Evolutionary conservation across 495 filamentous ascomycete genomes (phyloP), one percentile per base, ranked within the genome.

Genomic region (Rhypophila decipiens): DNA sequence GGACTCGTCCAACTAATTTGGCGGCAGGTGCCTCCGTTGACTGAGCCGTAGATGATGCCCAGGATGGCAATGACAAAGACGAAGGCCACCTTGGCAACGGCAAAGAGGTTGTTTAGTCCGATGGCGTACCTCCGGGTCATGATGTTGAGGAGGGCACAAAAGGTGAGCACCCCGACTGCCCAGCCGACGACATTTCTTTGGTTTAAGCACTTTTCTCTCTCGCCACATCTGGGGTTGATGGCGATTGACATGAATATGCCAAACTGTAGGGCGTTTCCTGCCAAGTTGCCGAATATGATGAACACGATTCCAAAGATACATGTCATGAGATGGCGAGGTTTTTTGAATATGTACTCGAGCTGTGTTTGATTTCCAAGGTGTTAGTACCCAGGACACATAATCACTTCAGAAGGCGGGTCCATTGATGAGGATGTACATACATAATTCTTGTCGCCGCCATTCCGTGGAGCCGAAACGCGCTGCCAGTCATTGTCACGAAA

Each of bases 301-400:
- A 49, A 49, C 15, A 39, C 21, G 46, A 42, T 49, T 19, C 46
- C 46, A 19, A 49, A 49, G 17, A 49, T 4, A 31, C 46, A 42
- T 2, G 21, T 48, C 46, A 48, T 48, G 4, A 48, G 13, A 13
- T 29, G 17, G 7, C 27, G 12, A 11, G 46, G 46, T 5, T 9
- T 7, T 11, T 48, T 40, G 46, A 20, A 48, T 10, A 48, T 48
- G 38, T 48, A 48, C 46, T 48, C 46, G 2, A 48, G 38, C 42
- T 44, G 40, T 29, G 24, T 13, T 7, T 33, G n/a, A n/a, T n/a
- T n/a, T n/a, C n/a, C n/a, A n/a, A n/a, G n/a, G n/a, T 33, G 29
- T 33, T 13, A 33, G 13, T 33, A 33, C 29, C 29, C 29, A 7
- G 13, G 7, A 8, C 29, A 33, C 36, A 2, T 39, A 10, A 20